Evolutionary conservation across 1,284 basidiomycete species (phyloP), one percentile per base, ranked within the genome.

Genomic region (Porodaedalea pini): DNA sequence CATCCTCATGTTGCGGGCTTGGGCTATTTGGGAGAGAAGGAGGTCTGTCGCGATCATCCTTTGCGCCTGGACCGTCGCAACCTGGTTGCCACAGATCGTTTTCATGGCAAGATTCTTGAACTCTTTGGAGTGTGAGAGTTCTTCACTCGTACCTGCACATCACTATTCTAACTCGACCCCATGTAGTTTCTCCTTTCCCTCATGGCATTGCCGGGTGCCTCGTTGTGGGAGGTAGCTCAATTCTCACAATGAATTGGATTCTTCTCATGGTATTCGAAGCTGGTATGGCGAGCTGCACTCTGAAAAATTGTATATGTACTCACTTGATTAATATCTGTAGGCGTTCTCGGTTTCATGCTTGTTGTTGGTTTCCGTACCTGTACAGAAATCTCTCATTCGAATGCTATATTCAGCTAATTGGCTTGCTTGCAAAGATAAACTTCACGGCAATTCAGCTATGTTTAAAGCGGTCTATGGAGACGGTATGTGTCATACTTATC

Each of bases 381-480:
- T 54, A 15, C 19, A 25, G 19, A 32, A 15, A 39, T 23, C 2
- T n/a, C 23, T 40, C 19, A 23, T 19, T 10, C 21, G 8, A 23
- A 39, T 3, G 11, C n/a, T 4, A 25, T 13, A 3, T 4, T 2
- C 4, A 34, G 23, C 17, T 45, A 47, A 15, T 54, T 17, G 32
- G 29, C 23, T 3, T 37, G n/a, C 29, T 11, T 21, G 11, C 31
- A 31, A 7, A 54, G 53, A 44, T 25, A 25, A 45, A n/a, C 25
- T 47, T 11, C 53, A 54, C 17, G 53, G 41, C 1, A 27, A 45
- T n/a, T 44, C 53, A 11, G 40, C 40, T 10, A 13, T 54, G 19
- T 44, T 45, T 17, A 54, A 54, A 31, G 53, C 41, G 5, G 43
- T 54, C 13, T 54, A 54, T 45, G 19, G 53, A 45, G 53, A 54